A percentile compares a stretch with the other conserved stretches of the same genome.
Conservation (phyloP, 768 basidiomycete species). For the Lactarius tabidus region DNA sequence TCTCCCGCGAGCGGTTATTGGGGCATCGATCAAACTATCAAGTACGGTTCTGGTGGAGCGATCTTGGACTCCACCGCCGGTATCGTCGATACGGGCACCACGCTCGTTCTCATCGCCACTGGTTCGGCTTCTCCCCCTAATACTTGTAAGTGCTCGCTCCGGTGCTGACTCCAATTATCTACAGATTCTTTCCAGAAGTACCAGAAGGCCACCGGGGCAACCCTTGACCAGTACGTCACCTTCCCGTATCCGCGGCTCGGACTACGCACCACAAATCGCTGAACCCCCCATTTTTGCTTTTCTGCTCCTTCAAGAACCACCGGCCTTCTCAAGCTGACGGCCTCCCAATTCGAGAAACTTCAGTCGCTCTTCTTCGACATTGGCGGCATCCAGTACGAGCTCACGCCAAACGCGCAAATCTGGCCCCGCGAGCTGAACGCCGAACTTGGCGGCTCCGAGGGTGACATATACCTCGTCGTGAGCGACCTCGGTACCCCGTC, state of each 20-base stretch:
- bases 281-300: background rate
- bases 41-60: constrained; percentile 34
- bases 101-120: constrained; percentile 51
- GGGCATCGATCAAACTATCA: constrained; percentile 45
- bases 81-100: constrained; percentile 53
- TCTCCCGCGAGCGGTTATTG: constrained; percentile 41
- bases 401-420: constrained; percentile 64
- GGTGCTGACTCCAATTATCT: background rate
- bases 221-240: constrained; percentile 41
- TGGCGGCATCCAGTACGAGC: constrained; percentile 47
- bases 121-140: constrained; percentile 14
- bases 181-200: constrained; percentile 53
- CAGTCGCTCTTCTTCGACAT: constrained; percentile 53
- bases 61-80: constrained; percentile 40
- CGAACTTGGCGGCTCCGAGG: constrained; percentile 48
- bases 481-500: constrained; percentile 26
- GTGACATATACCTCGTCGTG: constrained; percentile 39
- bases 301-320: constrained; percentile 37
- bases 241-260: background rate
- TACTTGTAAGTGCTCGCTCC: background rate
- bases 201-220: constrained; percentile 50
- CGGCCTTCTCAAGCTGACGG: constrained; percentile 52
- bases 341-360: constrained; percentile 44
- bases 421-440: constrained; percentile 61
- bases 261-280: background rate